Evolutionary conservation across 78 protist species (phyloP).

Genomic region (Chrysochromulina parva): DNA sequence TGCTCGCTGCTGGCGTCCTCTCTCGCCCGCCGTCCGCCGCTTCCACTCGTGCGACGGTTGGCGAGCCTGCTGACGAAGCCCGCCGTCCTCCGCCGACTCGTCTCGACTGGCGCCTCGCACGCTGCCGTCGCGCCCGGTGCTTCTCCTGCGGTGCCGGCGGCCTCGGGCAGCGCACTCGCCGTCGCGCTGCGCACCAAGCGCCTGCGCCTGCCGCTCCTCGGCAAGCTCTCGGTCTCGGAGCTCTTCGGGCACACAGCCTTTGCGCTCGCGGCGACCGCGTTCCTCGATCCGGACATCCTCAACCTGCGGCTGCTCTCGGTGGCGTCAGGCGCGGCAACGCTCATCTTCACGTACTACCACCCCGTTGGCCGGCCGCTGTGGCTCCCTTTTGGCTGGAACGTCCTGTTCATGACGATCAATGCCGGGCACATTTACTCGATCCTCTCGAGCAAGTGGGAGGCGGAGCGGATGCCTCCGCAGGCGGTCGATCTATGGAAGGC

Average conservation of each 20-base stretch:
- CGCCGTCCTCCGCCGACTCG: too few relatives aligned
- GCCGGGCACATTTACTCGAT: neutral
- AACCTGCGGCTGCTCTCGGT: constrained; percentile 8
- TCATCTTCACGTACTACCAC: neutral
- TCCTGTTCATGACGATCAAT: neutral
- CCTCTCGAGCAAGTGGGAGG: neutral
- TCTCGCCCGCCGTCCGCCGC: too few relatives aligned
- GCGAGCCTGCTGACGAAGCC: too few relatives aligned
- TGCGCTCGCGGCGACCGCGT: neutral
- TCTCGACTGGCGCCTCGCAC: too few relatives aligned
- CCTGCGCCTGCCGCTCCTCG: neutral
- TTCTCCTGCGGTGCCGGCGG: too few relatives aligned
- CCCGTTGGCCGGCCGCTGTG: neutral
- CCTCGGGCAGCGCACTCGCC: too few relatives aligned
- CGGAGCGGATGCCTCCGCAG: neutral
- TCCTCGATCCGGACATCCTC: constrained; percentile 12
- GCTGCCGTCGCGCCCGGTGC: too few relatives aligned
- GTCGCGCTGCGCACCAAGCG: neutral
- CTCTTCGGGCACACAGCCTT: neutral
- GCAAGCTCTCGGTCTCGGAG: neutral
- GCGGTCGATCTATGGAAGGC: neutral
- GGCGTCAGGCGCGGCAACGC: neutral
- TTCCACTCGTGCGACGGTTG: too few relatives aligned
- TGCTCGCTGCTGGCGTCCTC: too few relatives aligned
- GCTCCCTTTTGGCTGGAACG: constrained; percentile 4